Evolutionary conservation across 768 basidiomycete genomes (phyloP), one percentile per base, ranked within the genome.

Genomic region (Ephemerocybe angulata): DNA sequence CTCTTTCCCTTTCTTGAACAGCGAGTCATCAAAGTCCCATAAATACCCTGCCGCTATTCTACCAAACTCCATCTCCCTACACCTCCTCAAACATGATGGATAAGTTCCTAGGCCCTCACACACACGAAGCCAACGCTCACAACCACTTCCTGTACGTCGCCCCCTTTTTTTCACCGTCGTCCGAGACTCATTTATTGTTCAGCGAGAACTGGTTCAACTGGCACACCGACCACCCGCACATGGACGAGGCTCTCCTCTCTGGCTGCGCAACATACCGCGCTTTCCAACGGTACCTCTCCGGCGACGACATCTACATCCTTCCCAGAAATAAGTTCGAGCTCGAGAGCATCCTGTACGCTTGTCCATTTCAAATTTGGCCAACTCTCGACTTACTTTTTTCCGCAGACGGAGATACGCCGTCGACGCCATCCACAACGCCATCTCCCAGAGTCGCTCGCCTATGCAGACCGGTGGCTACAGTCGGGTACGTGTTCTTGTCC

Each of bases 221-320:
- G 87, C 86, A 89, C 64, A 77, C 80, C 31, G 82, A 88, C 60
- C 81, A 85, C 59, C 83, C 83, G 13, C 80, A 82, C 12, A 75
- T 87, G 63, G 78, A 88, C 71, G 88, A 90, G 67, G 82, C 82
- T 2, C 79, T 90, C 54, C 81, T 90, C 38, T 86, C 89, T 1
- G 82, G 84, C 21, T 88, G 83, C 61, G 88, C 90, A n/a, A 85
- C 89, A 4, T 92, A 92, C 69, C 78, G 86, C 59, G 87, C 89
- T 2, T 83, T 92, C 62, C 81, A 81, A 60, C 85, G 89, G 52
- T 92, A 83, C 60, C 79, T 90, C 46, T 73, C 75, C 38, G 88
- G 87, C 28, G 77, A 80, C 48, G 87, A 90, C 71, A 72, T 93
- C 3, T 84, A 87, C 63, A 77, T 91, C 50, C 63, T 85, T 8